Percentiles rank a stretch among this genome's conserved stretches.
Evolutionary conservation across 2,329 filamentous ascomycete genomes (phyloP).

Genomic region (Pezicula neosporulosa): DNA sequence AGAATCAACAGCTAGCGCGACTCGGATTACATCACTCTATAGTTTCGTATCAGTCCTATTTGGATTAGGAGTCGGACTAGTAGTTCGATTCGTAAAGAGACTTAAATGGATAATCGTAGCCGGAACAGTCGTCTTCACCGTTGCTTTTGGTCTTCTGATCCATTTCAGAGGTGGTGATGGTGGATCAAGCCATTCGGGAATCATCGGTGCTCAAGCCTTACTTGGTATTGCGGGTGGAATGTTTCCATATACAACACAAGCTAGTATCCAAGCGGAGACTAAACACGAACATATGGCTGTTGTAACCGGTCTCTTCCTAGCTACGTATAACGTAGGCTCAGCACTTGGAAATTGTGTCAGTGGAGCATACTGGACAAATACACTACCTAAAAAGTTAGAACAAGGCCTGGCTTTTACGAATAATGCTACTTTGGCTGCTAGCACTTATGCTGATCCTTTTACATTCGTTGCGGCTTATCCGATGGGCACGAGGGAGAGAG

Average conservation of each 20-base stretch:
- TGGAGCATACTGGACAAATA: conserved; percentile 60
- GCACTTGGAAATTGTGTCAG: conserved; percentile 57
- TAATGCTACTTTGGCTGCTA: conserved; percentile 36
- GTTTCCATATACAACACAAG: conserved; percentile 47
- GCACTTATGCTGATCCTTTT: conserved; percentile 32
- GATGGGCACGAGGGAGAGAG: conserved; percentile 35
- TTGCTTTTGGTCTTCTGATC: conserved; percentile 64
- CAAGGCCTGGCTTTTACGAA: conserved; percentile 51
- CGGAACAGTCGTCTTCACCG: conserved; percentile 57
- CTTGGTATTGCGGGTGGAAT: conserved; percentile 58
- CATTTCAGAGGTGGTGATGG: conserved; percentile 53
- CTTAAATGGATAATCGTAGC: conserved; percentile 62
- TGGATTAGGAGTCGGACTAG: conserved; percentile 51
- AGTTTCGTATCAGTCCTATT: conserved; percentile 53
- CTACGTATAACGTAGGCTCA: conserved; percentile 58
- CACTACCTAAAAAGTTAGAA: conserved; percentile 48
- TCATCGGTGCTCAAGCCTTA: conserved; percentile 60
- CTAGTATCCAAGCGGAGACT: conserved; percentile 46
- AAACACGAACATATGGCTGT: conserved; percentile 57
- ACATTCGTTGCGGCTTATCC: conserved; percentile 32
- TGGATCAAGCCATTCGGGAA: conserved; percentile 43
- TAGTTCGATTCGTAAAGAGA: conserved; percentile 49
- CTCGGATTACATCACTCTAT: conserved; percentile 58
- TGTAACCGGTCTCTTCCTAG: conserved; percentile 60
- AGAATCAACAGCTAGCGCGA: conserved; percentile 52